Conservation (phyloP, 768 basidiomycete species). For the Punctularia strigosozonata region DNA sequence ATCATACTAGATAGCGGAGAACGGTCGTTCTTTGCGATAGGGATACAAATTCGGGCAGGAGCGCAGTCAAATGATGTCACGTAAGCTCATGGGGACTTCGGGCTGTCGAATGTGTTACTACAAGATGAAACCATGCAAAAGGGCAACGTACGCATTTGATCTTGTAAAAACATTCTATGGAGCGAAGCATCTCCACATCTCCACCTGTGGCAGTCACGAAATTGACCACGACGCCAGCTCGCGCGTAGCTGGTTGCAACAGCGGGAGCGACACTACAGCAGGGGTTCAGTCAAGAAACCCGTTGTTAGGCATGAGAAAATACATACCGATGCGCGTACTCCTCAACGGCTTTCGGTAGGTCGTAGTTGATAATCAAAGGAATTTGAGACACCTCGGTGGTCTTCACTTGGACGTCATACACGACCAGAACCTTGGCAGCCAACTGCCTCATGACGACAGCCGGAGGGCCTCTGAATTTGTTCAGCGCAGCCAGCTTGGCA, state of each 20-base stretch:
- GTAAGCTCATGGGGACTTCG: conserved; percentile 84
- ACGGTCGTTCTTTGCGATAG: conserved; percentile 45
- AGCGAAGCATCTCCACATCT: conserved; percentile 96
- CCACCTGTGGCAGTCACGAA: conserved; percentile 97
- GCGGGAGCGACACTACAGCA: conserved; percentile 66
- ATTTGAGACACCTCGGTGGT: conserved; percentile 81
- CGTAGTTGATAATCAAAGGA: conserved; percentile 92
- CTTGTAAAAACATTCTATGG: conserved; percentile 98
- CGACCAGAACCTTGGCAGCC: conserved; percentile 68
- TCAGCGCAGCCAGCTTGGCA: conserved; percentile 69
- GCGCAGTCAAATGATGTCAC: conserved; percentile 70
- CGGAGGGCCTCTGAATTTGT: conserved; percentile 63
- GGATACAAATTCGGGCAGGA: conserved; percentile 65
- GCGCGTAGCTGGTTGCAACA: conserved; percentile 71
- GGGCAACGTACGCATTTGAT: conserved; percentile 61
- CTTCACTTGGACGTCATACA: conserved; percentile 92
- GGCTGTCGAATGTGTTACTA: conserved; percentile 34
- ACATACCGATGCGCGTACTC: conserved; percentile 89
- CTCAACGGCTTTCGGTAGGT: conserved; percentile 90
- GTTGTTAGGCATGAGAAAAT: conserved; percentile 1
- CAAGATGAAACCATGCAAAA: conserved; percentile 12
- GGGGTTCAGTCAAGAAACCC: conserved; percentile 5
- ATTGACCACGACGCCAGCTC: conserved; percentile 89
- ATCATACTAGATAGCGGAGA: conserved; percentile 15
- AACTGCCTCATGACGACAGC: conserved; percentile 54